Conservation (phyloP, 768 basidiomycete genomes). For the Floccularia luteovirens region DNA sequence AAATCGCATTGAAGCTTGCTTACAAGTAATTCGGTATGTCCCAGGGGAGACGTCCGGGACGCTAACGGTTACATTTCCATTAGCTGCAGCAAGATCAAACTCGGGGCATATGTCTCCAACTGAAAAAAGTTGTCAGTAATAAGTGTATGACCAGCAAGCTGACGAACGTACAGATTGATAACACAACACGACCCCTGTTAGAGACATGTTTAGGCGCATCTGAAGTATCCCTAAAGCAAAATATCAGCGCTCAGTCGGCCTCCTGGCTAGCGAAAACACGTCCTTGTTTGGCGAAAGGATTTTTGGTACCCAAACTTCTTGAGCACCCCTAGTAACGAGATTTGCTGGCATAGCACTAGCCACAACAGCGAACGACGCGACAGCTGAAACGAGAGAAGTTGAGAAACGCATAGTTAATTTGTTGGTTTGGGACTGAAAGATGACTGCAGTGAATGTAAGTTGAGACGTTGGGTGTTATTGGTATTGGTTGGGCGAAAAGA, state of each 20-base stretch:
- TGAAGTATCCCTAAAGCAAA: slow-evolving; percentile 25
- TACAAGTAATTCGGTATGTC: slow-evolving; percentile 33
- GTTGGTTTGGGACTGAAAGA: no score
- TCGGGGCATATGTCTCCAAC: no score
- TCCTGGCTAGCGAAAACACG: slow-evolving; percentile 20
- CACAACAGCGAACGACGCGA: slow-evolving; percentile 15
- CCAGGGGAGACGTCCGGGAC: slow-evolving; percentile 27
- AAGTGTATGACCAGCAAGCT: no score
- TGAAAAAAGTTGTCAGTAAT: no score
- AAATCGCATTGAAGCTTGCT: slow-evolving; percentile 17
- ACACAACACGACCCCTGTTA: slow-evolving; percentile 28
- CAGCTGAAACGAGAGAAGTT: slow-evolving; percentile 14
- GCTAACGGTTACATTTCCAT: slow-evolving; percentile 22
- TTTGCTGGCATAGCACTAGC: slow-evolving; percentile 15
- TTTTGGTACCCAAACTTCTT: slow-evolving; percentile 22
- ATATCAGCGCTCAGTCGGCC: slow-evolving; percentile 17
- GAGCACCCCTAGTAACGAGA: slow-evolving; percentile 13
- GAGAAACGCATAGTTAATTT: slow-evolving; percentile 13
- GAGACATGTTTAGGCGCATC: slow-evolving; percentile 34
- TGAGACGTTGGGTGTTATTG: no score
- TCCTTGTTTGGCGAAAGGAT: slow-evolving; percentile 18
- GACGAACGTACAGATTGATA: no score
- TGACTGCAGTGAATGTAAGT: no score
- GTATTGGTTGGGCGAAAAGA: no score
- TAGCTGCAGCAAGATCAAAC: no score